phyloP scores from a whole-genome alignment of 2,329 filamentous ascomycete genomes.

The Aureobasidium sp. region DNA sequence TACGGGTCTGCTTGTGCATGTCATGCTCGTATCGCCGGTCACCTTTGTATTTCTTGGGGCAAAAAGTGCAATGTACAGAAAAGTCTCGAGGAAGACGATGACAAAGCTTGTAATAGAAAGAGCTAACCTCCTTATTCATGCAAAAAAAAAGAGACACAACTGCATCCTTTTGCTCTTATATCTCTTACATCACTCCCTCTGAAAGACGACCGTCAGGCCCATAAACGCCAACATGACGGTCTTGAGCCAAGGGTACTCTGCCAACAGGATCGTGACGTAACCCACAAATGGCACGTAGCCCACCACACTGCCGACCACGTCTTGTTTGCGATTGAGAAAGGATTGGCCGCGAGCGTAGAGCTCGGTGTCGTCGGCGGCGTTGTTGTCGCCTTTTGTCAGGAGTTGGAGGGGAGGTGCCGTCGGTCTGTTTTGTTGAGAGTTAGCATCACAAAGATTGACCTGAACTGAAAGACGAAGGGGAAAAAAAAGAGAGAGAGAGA shows the following conservation, averaged over 20 bases:
- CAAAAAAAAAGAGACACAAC: neutral
- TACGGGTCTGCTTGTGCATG: too few relatives aligned
- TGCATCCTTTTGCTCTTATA: neutral
- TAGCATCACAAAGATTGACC: neutral
- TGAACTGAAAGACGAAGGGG: too few relatives aligned
- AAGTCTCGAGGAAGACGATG: too few relatives aligned
- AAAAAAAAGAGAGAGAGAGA: too few relatives aligned
- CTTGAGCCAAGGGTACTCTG: constrained; percentile 95
- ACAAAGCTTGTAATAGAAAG: too few relatives aligned
- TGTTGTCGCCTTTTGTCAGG: constrained; percentile 97
- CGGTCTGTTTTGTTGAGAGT: neutral
- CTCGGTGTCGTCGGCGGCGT: constrained; percentile 86
- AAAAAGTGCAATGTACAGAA: too few relatives aligned
- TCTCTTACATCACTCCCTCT: constrained; percentile 60
- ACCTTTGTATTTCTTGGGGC: too few relatives aligned
- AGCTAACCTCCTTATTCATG: too few relatives aligned
- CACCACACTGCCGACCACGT: constrained; percentile 88
- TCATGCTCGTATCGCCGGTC: too few relatives aligned
- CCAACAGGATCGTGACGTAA: constrained; percentile 92
- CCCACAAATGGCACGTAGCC: constrained; percentile 92
- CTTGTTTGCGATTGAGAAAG: constrained; percentile 68
- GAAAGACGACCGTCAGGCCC: constrained; percentile 87
- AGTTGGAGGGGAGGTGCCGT: constrained; percentile 34
- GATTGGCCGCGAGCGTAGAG: constrained; percentile 80
- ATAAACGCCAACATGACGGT: constrained; percentile 90